These are phyloP conservation scores for Beta vulgaris DNA, from an alignment of 148 eudicot genomes.

Conservation along the genomic window DNA sequence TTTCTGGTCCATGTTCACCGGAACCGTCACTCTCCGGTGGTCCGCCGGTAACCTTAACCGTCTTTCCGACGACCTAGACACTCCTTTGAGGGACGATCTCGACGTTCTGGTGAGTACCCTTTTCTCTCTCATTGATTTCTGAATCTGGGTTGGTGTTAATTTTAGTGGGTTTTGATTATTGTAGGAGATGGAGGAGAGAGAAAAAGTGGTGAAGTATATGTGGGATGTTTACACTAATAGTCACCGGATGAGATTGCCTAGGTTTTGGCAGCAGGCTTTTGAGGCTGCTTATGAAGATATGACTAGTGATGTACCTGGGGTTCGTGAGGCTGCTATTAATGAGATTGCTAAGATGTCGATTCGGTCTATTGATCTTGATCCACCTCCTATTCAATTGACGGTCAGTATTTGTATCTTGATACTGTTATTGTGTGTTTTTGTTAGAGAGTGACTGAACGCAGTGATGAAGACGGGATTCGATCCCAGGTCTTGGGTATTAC, in stretches of 20 bases:
- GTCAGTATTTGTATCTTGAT: slow-evolving; percentile 33
- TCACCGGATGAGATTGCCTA: slow-evolving; percentile 54
- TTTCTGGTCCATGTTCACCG: slow-evolving; percentile 93
- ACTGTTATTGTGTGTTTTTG: slow-evolving; percentile 3
- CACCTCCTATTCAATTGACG: slow-evolving; percentile 53
- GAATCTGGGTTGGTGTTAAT: slow-evolving; percentile 18
- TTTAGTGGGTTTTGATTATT: background rate
- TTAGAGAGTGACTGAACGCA: background rate
- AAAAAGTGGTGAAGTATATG: slow-evolving; percentile 84
- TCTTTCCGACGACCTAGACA: slow-evolving; percentile 41
- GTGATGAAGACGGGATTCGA: background rate
- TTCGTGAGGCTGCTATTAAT: slow-evolving; percentile 59
- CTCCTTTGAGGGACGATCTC: slow-evolving; percentile 63
- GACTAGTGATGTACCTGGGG: slow-evolving; percentile 59
- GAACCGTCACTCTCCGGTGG: slow-evolving; percentile 87
- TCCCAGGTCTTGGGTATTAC: background rate
- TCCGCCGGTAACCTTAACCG: slow-evolving; percentile 63
- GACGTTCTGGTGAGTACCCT: slow-evolving; percentile 54
- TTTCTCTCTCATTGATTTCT: slow-evolving; percentile 1
- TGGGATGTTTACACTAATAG: slow-evolving; percentile 86
- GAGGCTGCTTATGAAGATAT: slow-evolving; percentile 87
- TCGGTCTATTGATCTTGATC: slow-evolving; percentile 47
- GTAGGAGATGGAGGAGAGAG: slow-evolving; percentile 92
- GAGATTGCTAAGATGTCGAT: slow-evolving; percentile 93
- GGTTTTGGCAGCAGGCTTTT: slow-evolving; percentile 91